A percentile compares a stretch with the other conserved stretches of the same genome.
phyloP scores from a whole-genome alignment of 1,139 yeast genomes.

The Debaryomyces sp. region DNA sequence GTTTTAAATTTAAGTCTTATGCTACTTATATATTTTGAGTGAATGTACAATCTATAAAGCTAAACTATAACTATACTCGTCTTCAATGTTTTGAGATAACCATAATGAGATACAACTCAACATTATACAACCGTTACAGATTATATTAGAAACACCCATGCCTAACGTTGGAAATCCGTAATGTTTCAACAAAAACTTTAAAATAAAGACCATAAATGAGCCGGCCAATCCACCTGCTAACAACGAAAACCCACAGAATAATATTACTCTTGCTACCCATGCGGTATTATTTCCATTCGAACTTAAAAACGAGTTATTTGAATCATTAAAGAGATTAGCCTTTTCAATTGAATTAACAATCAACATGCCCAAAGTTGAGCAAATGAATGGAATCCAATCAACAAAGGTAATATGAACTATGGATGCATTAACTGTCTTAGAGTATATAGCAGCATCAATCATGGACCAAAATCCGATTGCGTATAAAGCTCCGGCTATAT shows the following conservation, averaged over 20 bases:
- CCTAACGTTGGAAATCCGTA: slow-evolving; percentile 85
- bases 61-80: slow-evolving; percentile 89
- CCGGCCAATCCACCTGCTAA: slow-evolving; percentile 96
- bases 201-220: slow-evolving; percentile 80
- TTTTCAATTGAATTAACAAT: slow-evolving; percentile 92
- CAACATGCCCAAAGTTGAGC: slow-evolving; percentile 88
- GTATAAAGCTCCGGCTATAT: slow-evolving; percentile 73
- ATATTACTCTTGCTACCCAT: slow-evolving; percentile 91
- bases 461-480: slow-evolving; percentile 90
- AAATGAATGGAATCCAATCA: slow-evolving; percentile 94
- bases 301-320: slow-evolving; percentile 55
- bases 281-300: slow-evolving; percentile 58
- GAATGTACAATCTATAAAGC: slow-evolving; percentile 53
- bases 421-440: slow-evolving; percentile 84
- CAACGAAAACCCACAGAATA: slow-evolving; percentile 88
- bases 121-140: slow-evolving; percentile 79
- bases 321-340: slow-evolving; percentile 63
- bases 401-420: slow-evolving; percentile 83
- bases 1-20: not conserved
- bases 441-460: slow-evolving; percentile 84
- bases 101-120: slow-evolving; percentile 85
- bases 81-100: slow-evolving; percentile 94
- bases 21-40: slow-evolving; percentile 1
- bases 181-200: slow-evolving; percentile 80
- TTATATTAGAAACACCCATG: slow-evolving; percentile 91